These are phyloP conservation scores for Clonostachys solani DNA, from an alignment of 2,329 filamentous ascomycete genomes.

Conservation along the genomic window DNA sequence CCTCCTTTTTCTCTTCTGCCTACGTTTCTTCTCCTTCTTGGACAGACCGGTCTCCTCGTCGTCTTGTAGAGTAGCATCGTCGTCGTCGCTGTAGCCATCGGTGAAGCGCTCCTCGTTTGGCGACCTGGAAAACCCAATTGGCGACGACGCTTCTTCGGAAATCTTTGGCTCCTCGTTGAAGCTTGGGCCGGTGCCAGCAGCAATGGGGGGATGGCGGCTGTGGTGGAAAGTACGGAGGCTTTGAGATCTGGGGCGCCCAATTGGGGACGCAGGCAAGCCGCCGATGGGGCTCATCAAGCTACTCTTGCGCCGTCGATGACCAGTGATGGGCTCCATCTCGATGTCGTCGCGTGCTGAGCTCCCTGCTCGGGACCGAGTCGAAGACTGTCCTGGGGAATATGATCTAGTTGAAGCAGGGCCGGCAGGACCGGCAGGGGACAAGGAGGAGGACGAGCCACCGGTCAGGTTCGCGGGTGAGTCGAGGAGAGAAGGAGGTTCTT, in stretches of 20 bases:
- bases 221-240: conserved; percentile 10
- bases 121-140: conserved; percentile 13
- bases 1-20: conserved; percentile 60
- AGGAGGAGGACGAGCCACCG: not conserved
- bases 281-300: conserved; percentile 41
- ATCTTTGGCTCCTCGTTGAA: conserved; percentile 38
- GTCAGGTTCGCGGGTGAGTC: not conserved
- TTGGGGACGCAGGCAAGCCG: conserved; percentile 11
- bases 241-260: conserved; percentile 16
- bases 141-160: conserved; percentile 30
- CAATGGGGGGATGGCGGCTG: not conserved
- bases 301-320: conserved; percentile 46
- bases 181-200: conserved; percentile 8
- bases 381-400: too few species aligned
- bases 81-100: conserved; percentile 45
- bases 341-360: conserved; percentile 31
- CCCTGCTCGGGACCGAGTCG: too few species aligned
- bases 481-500: not conserved
- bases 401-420: not conserved
- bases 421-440: conserved; percentile 4
- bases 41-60: conserved; percentile 91
- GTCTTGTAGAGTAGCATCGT: conserved; percentile 71
- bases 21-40: conserved; percentile 63
- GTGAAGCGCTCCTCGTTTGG: conserved; percentile 15
- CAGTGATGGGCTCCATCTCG: conserved; percentile 51